Base-by-base conservation (phyloP, 306 rosid species). In the Trifolium subterraneum region DNA sequence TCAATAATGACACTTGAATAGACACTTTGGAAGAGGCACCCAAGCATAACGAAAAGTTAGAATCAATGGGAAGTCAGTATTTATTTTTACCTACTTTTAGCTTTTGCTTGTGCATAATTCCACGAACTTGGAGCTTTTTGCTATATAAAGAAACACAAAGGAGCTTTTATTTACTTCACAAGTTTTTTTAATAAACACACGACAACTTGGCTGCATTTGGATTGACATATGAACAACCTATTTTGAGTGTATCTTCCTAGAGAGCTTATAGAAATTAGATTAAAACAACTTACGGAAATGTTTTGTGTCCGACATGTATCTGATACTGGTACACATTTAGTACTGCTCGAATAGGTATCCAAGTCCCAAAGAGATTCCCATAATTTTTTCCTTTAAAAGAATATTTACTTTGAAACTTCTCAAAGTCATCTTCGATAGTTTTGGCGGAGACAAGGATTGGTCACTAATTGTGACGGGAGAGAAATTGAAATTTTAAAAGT, bases 91-190 rank as follows among this genome's bases (percentile, higher is more conserved):
- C 38, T n/a, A 54, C 1, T 50, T 68, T 68, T 69, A 48, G 54
- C 55, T 52, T 51, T 75, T 38, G 72, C 41, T 5, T 5, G 55
- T 10, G 39, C 27, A n/a, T 74, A 10, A 5, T 64, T 50, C 67
- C 31, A 64, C 5, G 4, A n/a, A 18, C 6, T n/a, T 51, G 5
- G 19, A 25, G 19, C 20, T 66, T 54, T 38, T 25, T 25, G 8
- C 45, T 55, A 48, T 29, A n/a, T 39, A 42, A 67, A 18, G 39
- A 56, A 29, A 10, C 51, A 22, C 55, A 50, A 16, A 50, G 16
- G 55, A n/a, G 55, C 25, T 77, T 77, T 10, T 31, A 22, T 77
- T 59, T 31, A 20, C 39, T 25, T 31, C 66, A 27, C 15, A 61
- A 61, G 10, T 36, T 61, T 19, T 31, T n/a, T 8, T 3, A 15